Conservation (phyloP, 805 yeast species). For the Saccharomycopsis javanensis region DNA sequence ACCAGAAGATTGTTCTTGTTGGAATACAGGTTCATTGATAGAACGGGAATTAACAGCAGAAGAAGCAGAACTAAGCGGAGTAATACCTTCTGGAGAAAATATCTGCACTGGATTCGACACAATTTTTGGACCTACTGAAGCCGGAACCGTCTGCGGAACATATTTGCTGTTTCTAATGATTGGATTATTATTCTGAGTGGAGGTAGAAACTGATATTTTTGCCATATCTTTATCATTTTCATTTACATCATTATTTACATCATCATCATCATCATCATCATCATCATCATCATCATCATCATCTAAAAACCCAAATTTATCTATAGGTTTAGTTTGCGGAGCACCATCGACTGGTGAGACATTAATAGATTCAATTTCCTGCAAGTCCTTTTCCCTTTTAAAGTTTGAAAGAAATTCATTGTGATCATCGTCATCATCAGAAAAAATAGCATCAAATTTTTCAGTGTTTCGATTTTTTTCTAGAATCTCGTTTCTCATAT, state of each 20-base stretch:
- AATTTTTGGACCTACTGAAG: neutral
- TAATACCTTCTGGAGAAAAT: neutral
- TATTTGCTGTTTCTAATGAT: neutral
- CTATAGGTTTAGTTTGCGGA: neutral
- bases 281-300: conserved; percentile 8
- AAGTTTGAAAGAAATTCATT: neutral
- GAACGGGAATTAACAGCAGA: neutral
- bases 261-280: too few relatives aligned
- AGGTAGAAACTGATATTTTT: neutral
- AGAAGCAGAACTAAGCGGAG: neutral
- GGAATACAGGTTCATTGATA: neutral
- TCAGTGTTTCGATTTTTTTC: neutral
- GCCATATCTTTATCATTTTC: neutral
- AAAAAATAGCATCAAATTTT: conserved; percentile 1
- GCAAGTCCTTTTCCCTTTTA: neutral
- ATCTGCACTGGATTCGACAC: neutral
- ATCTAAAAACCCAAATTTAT: conserved; percentile 8
- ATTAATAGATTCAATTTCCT: neutral
- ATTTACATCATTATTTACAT: neutral
- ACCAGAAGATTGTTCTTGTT: neutral
- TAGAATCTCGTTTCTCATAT: neutral
- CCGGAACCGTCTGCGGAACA: neutral
- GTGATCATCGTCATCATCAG: neutral
- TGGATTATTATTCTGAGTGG: neutral
- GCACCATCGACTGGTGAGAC: neutral